These are phyloP conservation scores for Oemleria cerasiformis DNA, from an alignment of 306 rosid species.

Conservation along the genomic window DNA sequence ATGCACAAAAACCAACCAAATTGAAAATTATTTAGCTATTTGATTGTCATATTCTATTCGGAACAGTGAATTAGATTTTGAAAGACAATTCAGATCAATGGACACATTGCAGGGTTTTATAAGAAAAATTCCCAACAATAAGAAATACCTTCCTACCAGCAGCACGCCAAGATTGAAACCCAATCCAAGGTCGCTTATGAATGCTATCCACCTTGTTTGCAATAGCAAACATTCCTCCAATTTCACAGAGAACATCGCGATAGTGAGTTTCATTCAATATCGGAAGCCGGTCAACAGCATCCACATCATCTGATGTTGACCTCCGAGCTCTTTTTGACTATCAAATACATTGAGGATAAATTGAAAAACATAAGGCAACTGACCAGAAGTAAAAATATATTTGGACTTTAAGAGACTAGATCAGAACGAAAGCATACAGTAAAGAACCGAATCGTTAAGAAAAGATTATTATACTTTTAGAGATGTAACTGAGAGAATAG, in stretches of 20 bases:
- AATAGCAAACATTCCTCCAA: conserved; percentile 94
- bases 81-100: neutral
- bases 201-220: conserved; percentile 78
- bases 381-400: neutral
- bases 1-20: neutral
- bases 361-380: neutral
- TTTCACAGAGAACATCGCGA: conserved; percentile 77
- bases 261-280: conserved; percentile 66
- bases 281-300: conserved; percentile 76
- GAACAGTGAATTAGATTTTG: neutral
- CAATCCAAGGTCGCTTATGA: conserved; percentile 96
- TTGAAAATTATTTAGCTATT: neutral
- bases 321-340: conserved; percentile 78
- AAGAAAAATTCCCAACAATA: conserved; percentile 22
- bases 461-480: neutral
- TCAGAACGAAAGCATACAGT: neutral
- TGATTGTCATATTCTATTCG: neutral
- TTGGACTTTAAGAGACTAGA: neutral
- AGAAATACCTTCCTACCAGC: conserved; percentile 94
- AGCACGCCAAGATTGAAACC: conserved; percentile 98
- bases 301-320: conserved; percentile 88
- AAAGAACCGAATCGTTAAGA: neutral
- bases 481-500: conserved; percentile 5
- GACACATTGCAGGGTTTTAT: neutral
- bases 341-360: conserved; percentile 29